Base-by-base conservation (phyloP, 2,329 filamentous ascomycete genomes). In the Colletotrichum phormii region DNA sequence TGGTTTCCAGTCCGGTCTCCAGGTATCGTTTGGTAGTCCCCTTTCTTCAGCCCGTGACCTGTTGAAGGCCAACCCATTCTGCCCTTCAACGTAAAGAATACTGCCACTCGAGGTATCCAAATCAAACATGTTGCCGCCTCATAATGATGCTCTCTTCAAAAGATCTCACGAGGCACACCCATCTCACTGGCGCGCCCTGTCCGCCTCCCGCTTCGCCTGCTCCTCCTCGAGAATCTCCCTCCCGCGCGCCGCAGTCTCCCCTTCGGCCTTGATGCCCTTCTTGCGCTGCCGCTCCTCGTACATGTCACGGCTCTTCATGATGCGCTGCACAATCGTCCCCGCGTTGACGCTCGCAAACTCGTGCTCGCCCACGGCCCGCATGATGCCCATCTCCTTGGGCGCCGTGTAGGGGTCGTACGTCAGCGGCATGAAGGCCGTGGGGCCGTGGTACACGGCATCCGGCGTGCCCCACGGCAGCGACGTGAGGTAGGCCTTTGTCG, bases 241-340 rank as follows among this genome's bases (percentile, higher is more conserved):
- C 76, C 89, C 82, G 72, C 88, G 87, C 54, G 90, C 89, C 13
- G 90, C 89, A 42, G 89, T 90, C 82, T 98, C 97, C 0, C 90
- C 89, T 60, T 92, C 88, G 0, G 92, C 92, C 85, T 99, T 99
- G 76, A 95, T 89, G 12, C 95, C 93, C 86, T 99, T 99, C 77
- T 93, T 91, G 64, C 94, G 88, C 86, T 99, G 97, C 73, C 97
- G 88, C 78, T 95, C 97, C 84, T 98, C 96, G 82, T 98, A 99
- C 80, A 94, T 89, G 72, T 93, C 92, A 42, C 95, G 89, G 78
- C 94, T 95, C 82, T 92, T 93, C 87, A 98, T 87, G 80, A 99
- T 99, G 37, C 97, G 88, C 76, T 93, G 90, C 60, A 99, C 95
- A 77, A 99, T 98, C 77, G 97, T 93, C 3, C 92, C 95, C 0